Percentiles rank a stretch among this genome's conserved stretches.
These are phyloP conservation scores for Fagus crenata DNA, from an alignment of 306 rosid genomes.

Conservation along the genomic window DNA sequence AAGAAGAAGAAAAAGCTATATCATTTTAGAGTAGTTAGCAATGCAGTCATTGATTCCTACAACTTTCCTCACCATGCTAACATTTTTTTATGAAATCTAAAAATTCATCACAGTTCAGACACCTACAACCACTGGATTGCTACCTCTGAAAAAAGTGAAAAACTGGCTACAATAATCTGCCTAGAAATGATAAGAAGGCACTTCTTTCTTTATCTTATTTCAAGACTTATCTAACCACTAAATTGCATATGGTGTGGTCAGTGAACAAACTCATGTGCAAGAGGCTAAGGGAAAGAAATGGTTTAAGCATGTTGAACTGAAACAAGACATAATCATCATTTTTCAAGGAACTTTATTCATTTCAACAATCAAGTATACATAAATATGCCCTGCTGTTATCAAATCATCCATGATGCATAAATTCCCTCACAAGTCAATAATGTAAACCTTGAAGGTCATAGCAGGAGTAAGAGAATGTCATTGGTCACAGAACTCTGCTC, in stretches of 20 bases:
- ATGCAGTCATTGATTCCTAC: background rate
- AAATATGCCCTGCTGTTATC: background rate
- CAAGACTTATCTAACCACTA: background rate
- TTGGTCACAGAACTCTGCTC: background rate
- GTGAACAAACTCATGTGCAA: background rate
- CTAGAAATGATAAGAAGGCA: background rate
- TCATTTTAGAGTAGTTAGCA: background rate
- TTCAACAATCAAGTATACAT: background rate
- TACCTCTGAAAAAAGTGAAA: background rate
- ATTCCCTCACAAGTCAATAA: constrained; percentile 9
- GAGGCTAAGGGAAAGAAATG: background rate
- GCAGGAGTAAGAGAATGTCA: background rate
- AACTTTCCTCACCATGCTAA: background rate
- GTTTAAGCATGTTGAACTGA: background rate
- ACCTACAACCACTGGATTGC: background rate
- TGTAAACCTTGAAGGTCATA: background rate
- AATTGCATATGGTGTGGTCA: background rate
- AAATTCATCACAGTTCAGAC: background rate
- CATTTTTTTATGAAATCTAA: background rate
- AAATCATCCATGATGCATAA: background rate
- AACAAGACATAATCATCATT: background rate
- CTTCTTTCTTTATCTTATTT: background rate
- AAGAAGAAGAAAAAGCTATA: background rate
- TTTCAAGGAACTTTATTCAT: background rate
- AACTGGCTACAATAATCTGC: background rate